Evolutionary conservation across 116 monocot genomes (phyloP), one percentile per base, ranked within the genome.

Genomic region (Dioscorea cayenensis): DNA sequence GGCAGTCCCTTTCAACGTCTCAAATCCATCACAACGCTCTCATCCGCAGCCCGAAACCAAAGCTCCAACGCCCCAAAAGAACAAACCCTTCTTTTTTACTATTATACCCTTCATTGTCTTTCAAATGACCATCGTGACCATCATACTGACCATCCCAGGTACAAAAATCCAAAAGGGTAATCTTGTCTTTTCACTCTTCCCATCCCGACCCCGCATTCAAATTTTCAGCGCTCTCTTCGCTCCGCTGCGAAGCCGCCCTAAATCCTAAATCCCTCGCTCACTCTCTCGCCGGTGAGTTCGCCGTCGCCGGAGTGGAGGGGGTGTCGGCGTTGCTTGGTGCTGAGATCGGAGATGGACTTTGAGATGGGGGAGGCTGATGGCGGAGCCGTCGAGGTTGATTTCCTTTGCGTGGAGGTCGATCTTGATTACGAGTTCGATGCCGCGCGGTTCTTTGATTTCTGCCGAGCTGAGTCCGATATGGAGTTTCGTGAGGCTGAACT

Each of bases 341-440:
- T 43, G 43, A 4, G 27, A 64, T 71, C 52, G 73, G 68, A 61
- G 71, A 84, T 85, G 80, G 83, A 85, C 28, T 77, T 79, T 60
- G 85, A 81, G 59, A 80, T 81, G 81, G 77, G 11, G 72, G 85
- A 76, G 14, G 68, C 62, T 28, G 20, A 14, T 12, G 66, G 11
- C 66, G 74, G 6, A 6, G 67, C 51, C 19, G 11, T 18, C 37
- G 76, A 66, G 67, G 75, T 23, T 23, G 83, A 68, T 72, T 72
- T 50, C 10, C 11, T 66, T 1, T 60, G 67, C 25, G 66, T 79
- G 27, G 85, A 83, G 70, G 35, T 94, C 37, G 94, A 94, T 77
- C 62, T 90, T 28, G 94, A 81, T 17, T 94, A 90, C 85, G 90
- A 90, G 86, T 94, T 85, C 76, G 94, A 94, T 60, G 94, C 94